Base-by-base conservation (phyloP, 495 filamentous ascomycete genomes). In the Aspergillus biplanus region DNA sequence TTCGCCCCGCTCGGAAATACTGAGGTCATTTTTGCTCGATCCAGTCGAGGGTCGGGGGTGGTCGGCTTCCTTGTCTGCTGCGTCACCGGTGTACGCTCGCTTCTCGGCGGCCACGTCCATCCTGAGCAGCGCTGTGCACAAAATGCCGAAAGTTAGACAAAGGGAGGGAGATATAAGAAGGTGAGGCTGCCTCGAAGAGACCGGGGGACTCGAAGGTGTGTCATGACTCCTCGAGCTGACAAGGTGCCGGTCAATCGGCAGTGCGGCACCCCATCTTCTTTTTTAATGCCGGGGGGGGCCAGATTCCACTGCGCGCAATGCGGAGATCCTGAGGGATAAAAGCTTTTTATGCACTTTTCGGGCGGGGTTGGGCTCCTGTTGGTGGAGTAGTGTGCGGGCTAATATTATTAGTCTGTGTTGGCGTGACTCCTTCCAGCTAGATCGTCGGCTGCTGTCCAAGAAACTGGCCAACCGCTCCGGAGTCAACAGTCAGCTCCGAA, bases 291-390 rank as follows among this genome's bases (percentile, higher is more conserved):
- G 18, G 31, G 7, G 16, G 21, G 31, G 21, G 21, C 21, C 16
- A 18, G 31, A 53, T 13, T 44, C 52, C 27, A 34, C 52, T 55
- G 13, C 34, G 27, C 52, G 13, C 31, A 33, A 34, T 55, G 52
- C 52, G 32, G 34, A 37, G 52, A 7, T 5, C 2, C 7, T 37
- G 21, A 15, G 9, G 52, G 52, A 55, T 55, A 55, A 55, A 34
- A 34, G 31, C 21, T 18, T 33, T 9, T 55, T 55, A 55, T 55
- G 52, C 52, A 55, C 18, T 7, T n/a, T 7, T 21, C 13, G 5
- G 13, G 46, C 46, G 46, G 15, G 46, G 46, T n/a, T n/a, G 46
- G 16, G 46, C 15, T 27, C 21, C 21, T 27, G 21, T 27, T 27
- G 21, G 21, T 27, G 21, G 21, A 27, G 21, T 27, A 1, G 21